Evolutionary conservation across 1,284 basidiomycete species (phyloP).

Genomic region (Ganoderma multipileum): DNA sequence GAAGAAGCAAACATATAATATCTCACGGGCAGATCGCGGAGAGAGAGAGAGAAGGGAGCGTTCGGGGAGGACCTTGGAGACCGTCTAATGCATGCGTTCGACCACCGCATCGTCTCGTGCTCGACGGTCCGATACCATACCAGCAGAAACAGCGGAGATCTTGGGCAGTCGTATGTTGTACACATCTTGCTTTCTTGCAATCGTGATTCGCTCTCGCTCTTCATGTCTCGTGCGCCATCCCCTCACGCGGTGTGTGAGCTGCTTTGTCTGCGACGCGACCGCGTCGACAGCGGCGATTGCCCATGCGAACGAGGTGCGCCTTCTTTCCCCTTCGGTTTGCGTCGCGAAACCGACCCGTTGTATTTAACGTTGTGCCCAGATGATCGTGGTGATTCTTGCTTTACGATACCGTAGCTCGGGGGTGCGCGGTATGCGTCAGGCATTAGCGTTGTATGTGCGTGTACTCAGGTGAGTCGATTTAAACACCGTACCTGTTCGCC

Average conservation of each 20-base stretch:
- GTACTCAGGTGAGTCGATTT: too few species aligned
- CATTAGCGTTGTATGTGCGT: too few species aligned
- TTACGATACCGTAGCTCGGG: too few species aligned
- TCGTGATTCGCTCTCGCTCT: conserved; percentile 3
- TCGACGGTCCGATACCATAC: neutral
- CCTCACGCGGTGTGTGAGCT: too few species aligned
- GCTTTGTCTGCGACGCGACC: too few species aligned
- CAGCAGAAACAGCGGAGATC: neutral
- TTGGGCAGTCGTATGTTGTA: conserved; percentile 15
- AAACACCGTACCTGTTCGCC: too few species aligned
- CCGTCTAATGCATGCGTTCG: neutral
- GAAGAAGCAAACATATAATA: neutral
- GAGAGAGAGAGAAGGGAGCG: neutral
- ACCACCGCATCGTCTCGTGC: neutral
- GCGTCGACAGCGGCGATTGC: neutral
- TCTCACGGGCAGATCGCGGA: neutral
- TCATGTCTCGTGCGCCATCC: neutral
- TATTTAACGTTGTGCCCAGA: too few species aligned
- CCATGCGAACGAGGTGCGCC: neutral
- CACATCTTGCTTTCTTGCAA: conserved; percentile 10
- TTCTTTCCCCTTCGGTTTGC: neutral
- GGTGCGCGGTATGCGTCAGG: too few species aligned
- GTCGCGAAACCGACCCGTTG: too few species aligned
- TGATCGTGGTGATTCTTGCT: too few species aligned
- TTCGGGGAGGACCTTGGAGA: neutral